Evolutionary conservation across 129 eudicot species (phyloP), one percentile per base, ranked within the genome.

Genomic region (Logfia minima): DNA sequence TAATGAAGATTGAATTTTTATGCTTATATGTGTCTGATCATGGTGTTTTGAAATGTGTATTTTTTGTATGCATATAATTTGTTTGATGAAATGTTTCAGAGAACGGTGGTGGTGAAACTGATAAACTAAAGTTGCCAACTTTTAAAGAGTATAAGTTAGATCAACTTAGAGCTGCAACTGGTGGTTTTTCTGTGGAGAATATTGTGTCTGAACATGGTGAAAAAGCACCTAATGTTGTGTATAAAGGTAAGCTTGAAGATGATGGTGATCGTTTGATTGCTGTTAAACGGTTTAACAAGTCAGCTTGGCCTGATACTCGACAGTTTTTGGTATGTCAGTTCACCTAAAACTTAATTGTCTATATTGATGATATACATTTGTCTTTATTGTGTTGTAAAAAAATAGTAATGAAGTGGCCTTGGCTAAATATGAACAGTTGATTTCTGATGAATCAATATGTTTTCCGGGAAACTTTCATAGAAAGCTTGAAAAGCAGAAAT

Each of bases 241-340:
- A 90, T 78, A 87, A 79, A 75, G 98, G 98, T 18, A 80, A 76
- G 82, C 84, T 90, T 21, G 88, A 87, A 43, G 86, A 89, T 72
- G 88, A 87, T 77, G 80, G 39, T 79, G 80, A 81, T 74, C 82
- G 89, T 9, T 83, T 92, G 85, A 85, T 93, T n/a, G 98, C 98
- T 66, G 90, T 93, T 76, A 93, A 93, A 81, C 91, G 97, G 52
- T 93, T 93, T 66, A 90, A 87, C 61, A 81, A 78, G 77, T 93
- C 96, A 9, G 98, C 97, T 43, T 93, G 98, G 98, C 98, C 97
- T 43, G 98, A 93, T 86, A 34, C 91, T 79, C 88, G 93, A n/a
- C 98, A 93, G 65, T 93, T 93, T 73, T 76, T 93, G 56, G 98
- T 93, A 61, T 60, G 82, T 86, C 39, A 19, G 22, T 3, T 32